Conservation (phyloP, 768 basidiomycete species). For the Mycena epipterygia region DNA sequence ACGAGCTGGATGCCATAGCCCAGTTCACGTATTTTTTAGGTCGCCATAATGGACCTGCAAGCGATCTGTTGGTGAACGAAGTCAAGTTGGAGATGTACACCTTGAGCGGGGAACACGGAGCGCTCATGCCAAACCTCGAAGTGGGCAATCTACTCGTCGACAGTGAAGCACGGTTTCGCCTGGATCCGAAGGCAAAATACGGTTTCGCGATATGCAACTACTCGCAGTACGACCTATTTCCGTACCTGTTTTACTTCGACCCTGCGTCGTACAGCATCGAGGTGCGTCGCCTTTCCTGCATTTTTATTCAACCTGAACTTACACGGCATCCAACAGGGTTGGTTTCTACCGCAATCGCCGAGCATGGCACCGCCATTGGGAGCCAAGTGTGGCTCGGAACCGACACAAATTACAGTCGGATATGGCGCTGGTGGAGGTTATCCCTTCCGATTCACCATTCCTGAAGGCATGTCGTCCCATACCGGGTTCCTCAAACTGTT, state of each 20-base stretch:
- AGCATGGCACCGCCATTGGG: conserved; percentile 18
- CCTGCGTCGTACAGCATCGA: conserved; percentile 32
- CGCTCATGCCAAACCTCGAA: conserved; percentile 21
- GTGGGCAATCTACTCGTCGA: conserved; percentile 24
- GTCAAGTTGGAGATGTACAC: conserved; percentile 30
- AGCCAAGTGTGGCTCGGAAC: background rate
- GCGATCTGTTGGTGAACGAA: background rate
- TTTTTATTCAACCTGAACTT: background rate
- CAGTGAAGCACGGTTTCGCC: conserved; percentile 11
- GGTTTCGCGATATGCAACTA: conserved; percentile 35
- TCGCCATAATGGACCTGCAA: conserved; percentile 9
- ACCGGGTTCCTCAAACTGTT: conserved; percentile 64
- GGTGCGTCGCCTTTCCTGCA: conserved; percentile 26
- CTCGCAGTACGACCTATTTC: conserved; percentile 27
- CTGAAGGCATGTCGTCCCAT: conserved; percentile 48
- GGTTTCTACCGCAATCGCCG: conserved; percentile 21
- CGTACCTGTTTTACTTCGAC: conserved; percentile 36
- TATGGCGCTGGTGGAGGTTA: conserved; percentile 28
- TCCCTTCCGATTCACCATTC: conserved; percentile 45
- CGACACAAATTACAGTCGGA: conserved; percentile 25
- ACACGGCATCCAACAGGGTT: conserved; percentile 17
- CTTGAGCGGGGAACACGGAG: conserved; percentile 13
- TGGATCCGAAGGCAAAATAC: conserved; percentile 21
- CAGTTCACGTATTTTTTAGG: conserved; percentile 31
- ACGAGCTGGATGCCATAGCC: conserved; percentile 25